These are phyloP conservation scores for Tanacetum coccineum DNA, from an alignment of 129 eudicot genomes.

Conservation along the genomic window DNA sequence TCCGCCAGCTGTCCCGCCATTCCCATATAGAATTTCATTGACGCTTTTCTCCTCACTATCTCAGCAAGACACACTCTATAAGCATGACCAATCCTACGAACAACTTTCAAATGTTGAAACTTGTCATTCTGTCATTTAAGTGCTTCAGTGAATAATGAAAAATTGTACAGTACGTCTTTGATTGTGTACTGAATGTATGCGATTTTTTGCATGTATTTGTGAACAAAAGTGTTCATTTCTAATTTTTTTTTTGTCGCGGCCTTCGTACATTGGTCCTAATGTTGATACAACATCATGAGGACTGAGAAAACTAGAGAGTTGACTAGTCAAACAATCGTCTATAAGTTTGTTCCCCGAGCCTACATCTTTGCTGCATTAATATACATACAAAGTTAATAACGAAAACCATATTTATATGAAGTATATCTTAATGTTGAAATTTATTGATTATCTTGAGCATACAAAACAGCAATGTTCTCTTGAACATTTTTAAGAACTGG, in stretches of 20 bases:
- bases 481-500: background rate
- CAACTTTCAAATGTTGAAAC: conserved; percentile 75
- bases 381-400: background rate
- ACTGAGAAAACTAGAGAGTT: no score
- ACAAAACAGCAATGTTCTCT: no score
- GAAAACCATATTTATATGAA: background rate
- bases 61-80: no score
- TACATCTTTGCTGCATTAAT: conserved; percentile 80
- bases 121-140: conserved; percentile 76
- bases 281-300: no score
- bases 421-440: background rate
- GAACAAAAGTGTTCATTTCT: conserved; percentile 83
- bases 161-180: conserved; percentile 76
- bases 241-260: conserved; percentile 68
- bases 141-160: conserved; percentile 88
- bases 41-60: no score
- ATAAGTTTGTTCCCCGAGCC: conserved; percentile 66
- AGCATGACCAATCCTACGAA: conserved; percentile 74
- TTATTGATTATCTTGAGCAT: background rate
- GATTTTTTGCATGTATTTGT: conserved; percentile 85
- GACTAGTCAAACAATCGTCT: no score
- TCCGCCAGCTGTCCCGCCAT: no score
- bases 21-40: no score
- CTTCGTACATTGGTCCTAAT: no score
- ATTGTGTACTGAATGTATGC: conserved; percentile 85